Conservation (phyloP, 306 rosid species). For the Hylodesmum podocarpum region DNA sequence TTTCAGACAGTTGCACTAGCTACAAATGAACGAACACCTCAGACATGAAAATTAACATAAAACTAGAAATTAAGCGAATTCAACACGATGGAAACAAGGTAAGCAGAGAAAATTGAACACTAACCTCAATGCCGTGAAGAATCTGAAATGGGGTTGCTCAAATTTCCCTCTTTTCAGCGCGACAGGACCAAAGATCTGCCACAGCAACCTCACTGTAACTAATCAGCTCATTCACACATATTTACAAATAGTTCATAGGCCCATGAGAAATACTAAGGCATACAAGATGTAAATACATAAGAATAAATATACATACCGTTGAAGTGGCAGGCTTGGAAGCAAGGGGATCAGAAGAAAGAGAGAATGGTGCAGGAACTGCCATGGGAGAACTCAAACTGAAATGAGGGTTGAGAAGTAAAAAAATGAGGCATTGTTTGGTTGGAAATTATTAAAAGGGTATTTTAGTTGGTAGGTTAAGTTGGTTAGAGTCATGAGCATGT, state of each 20-base stretch:
- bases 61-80: neutral
- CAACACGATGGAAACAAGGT: neutral
- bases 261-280: neutral
- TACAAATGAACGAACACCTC: neutral
- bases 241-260: slow-evolving; percentile 9
- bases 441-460: neutral
- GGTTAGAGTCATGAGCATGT: slow-evolving; percentile 42
- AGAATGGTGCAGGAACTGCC: slow-evolving; percentile 55
- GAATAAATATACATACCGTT: slow-evolving; percentile 41
- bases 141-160: slow-evolving; percentile 49
- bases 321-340: slow-evolving; percentile 29
- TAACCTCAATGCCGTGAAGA: slow-evolving; percentile 43
- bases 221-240: slow-evolving; percentile 25
- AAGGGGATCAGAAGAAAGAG: slow-evolving; percentile 44
- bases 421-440: slow-evolving; percentile 29
- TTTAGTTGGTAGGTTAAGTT: slow-evolving; percentile 35
- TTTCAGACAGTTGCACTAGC: neutral
- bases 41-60: neutral
- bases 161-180: slow-evolving; percentile 38
- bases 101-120: slow-evolving; percentile 17
- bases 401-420: slow-evolving; percentile 2
- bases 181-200: slow-evolving; percentile 55
- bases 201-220: neutral
- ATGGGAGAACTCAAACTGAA: slow-evolving; percentile 40
- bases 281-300: neutral